These are phyloP conservation scores for Fusarium proliferatum DNA, from an alignment of 2,329 filamentous ascomycete species.

Conservation along the genomic window DNA sequence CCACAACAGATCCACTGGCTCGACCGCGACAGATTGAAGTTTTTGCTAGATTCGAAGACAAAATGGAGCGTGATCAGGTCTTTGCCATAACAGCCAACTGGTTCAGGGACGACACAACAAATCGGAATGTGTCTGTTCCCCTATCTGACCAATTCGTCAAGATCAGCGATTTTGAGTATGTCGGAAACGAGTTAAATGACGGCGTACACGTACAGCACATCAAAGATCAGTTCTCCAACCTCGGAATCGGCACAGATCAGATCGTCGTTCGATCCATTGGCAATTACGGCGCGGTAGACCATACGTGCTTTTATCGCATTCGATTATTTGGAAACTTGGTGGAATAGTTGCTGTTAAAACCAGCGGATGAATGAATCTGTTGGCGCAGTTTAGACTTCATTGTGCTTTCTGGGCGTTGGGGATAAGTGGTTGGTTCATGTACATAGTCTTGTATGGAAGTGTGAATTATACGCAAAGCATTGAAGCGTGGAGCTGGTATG, in stretches of 20 bases:
- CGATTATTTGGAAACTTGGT: slow-evolving; percentile 60
- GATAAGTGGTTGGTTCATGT: slow-evolving; percentile 1
- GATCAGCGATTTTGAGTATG: slow-evolving; percentile 67
- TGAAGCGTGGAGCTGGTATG: slow-evolving; percentile 35
- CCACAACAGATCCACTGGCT: slow-evolving; percentile 69
- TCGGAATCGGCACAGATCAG: slow-evolving; percentile 62
- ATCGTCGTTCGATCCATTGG: slow-evolving; percentile 65
- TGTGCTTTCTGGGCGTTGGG: slow-evolving; percentile 5
- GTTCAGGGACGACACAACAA: slow-evolving; percentile 49
- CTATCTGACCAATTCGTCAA: slow-evolving; percentile 61
- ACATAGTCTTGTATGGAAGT: slow-evolving; percentile 13
- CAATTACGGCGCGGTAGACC: slow-evolving; percentile 68
- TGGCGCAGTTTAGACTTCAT: background rate
- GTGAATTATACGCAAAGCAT: slow-evolving; percentile 19
- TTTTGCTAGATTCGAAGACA: slow-evolving; percentile 69
- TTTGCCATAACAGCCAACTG: slow-evolving; percentile 48
- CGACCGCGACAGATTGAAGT: slow-evolving; percentile 77
- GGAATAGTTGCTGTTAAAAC: background rate
- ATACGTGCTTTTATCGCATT: slow-evolving; percentile 76
- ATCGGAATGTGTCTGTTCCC: slow-evolving; percentile 47
- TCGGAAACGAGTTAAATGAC: slow-evolving; percentile 55
- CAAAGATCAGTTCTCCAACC: slow-evolving; percentile 59
- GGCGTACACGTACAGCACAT: slow-evolving; percentile 65
- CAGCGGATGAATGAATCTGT: too few relatives aligned
- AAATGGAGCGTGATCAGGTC: slow-evolving; percentile 56